These are phyloP conservation scores for Elasticomyces elasticus DNA, from an alignment of 495 filamentous ascomycete genomes.

Conservation along the genomic window DNA sequence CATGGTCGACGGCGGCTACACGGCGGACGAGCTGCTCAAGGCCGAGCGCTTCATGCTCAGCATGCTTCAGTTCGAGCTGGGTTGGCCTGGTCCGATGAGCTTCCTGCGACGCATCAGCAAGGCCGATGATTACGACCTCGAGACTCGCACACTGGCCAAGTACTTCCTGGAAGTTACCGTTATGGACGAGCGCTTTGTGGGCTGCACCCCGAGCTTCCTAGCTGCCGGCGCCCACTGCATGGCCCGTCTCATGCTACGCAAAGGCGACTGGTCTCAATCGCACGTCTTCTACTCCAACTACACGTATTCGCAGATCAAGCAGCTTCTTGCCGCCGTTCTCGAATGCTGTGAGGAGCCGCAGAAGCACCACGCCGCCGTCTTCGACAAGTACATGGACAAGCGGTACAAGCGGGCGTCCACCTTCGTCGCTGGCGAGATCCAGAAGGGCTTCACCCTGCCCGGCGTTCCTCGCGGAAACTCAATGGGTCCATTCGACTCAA, in stretches of 20 bases:
- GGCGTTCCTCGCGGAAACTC: background rate
- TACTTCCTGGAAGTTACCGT: constrained; percentile 95
- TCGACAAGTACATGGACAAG: constrained; percentile 78
- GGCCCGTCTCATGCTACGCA: constrained; percentile 76
- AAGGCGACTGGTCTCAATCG: constrained; percentile 75
- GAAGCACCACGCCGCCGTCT: constrained; percentile 77
- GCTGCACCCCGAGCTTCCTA: constrained; percentile 75
- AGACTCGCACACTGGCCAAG: constrained; percentile 92
- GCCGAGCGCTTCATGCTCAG: constrained; percentile 96
- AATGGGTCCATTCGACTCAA: constrained; percentile 1
- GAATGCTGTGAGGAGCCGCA: constrained; percentile 77
- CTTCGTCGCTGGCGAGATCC: constrained; percentile 66
- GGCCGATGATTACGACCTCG: constrained; percentile 93
- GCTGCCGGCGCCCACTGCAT: constrained; percentile 91
- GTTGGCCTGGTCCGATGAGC: constrained; percentile 97
- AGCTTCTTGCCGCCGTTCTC: constrained; percentile 61
- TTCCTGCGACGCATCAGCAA: constrained; percentile 95
- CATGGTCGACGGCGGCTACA: constrained; percentile 94
- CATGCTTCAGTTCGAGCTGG: constrained; percentile 88
- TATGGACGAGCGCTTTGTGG: constrained; percentile 97
- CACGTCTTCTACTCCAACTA: constrained; percentile 91
- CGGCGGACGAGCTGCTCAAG: constrained; percentile 84
- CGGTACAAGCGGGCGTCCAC: constrained; percentile 73
- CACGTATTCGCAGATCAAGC: constrained; percentile 71
- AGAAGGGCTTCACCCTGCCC: constrained; percentile 40